These are phyloP conservation scores for Rubia yunnanensis DNA, from an alignment of 257 asterid species.

Conservation along the genomic window DNA sequence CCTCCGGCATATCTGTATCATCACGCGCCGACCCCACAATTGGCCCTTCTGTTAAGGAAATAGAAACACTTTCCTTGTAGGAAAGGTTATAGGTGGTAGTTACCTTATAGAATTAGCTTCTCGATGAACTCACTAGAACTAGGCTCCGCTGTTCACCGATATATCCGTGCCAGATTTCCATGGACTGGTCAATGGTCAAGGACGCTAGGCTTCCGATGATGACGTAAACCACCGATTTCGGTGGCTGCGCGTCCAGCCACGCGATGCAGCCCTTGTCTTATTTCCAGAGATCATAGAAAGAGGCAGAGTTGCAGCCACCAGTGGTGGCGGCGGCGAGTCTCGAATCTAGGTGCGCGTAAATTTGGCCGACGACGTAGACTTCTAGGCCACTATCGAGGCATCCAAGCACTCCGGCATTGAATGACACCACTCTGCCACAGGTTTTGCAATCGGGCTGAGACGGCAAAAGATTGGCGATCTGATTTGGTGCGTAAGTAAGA, in stretches of 20 bases:
- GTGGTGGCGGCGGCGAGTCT: background rate
- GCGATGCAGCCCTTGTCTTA: conserved; percentile 22
- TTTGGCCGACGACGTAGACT: conserved; percentile 58
- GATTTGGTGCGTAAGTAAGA: no score
- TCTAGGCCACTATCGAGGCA: no score
- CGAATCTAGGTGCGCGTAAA: conserved; percentile 39
- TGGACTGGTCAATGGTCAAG: conserved; percentile 26
- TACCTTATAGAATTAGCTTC: no score
- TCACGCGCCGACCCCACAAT: conserved; percentile 13
- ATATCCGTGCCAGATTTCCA: conserved; percentile 58
- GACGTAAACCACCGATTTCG: conserved; percentile 49
- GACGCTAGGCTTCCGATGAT: conserved; percentile 51
- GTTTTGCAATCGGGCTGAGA: no score
- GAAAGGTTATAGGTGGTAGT: no score
- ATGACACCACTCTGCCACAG: no score
- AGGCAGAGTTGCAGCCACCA: no score
- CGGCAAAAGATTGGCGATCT: no score
- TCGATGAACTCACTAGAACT: conserved; percentile 53
- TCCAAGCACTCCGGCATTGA: no score
- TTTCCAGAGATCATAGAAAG: conserved; percentile 13
- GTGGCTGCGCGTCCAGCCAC: conserved; percentile 55
- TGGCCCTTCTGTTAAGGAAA: no score
- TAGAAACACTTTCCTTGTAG: no score
- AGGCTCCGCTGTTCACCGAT: conserved; percentile 41
- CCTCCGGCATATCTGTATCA: conserved; percentile 16